Conservation (phyloP, 345 rosid genomes). For the Eucalyptus leucophloia region DNA sequence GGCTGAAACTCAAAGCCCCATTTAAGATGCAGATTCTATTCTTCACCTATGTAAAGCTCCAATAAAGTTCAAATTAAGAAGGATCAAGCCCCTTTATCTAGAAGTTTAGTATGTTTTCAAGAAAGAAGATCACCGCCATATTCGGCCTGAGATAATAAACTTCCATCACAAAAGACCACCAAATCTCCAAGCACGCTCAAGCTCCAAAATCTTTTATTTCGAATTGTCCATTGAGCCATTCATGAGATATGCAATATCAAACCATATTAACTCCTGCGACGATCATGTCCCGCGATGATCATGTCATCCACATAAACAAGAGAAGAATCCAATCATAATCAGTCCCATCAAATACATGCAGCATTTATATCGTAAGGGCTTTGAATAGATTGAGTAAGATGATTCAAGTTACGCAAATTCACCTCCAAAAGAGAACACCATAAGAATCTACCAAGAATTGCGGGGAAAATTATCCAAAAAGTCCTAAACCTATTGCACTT, state of each 20-base stretch:
- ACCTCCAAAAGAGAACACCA: not conserved
- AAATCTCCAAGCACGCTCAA: not conserved
- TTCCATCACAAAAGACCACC: no score
- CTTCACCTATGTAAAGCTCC: no score
- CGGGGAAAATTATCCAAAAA: not conserved
- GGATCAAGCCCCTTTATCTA: not conserved
- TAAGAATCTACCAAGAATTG: not conserved
- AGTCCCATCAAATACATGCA: not conserved
- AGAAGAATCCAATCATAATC: not conserved
- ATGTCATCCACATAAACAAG: not conserved
- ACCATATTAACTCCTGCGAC: not conserved
- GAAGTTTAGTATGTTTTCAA: not conserved
- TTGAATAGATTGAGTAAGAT: not conserved
- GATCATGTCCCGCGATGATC: not conserved
- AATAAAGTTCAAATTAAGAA: no score
- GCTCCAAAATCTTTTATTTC: not conserved
- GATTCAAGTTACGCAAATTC: not conserved
- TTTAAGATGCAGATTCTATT: no score
- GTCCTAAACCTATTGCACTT: no score
- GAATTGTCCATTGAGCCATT: not conserved
- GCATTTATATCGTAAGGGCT: not conserved
- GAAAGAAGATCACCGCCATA: not conserved
- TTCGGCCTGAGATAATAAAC: not conserved
- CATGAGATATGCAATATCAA: not conserved
- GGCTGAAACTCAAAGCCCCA: no score